Evolutionary conservation across 345 rosid species (phyloP).

Genomic region (Garcia nutans): DNA sequence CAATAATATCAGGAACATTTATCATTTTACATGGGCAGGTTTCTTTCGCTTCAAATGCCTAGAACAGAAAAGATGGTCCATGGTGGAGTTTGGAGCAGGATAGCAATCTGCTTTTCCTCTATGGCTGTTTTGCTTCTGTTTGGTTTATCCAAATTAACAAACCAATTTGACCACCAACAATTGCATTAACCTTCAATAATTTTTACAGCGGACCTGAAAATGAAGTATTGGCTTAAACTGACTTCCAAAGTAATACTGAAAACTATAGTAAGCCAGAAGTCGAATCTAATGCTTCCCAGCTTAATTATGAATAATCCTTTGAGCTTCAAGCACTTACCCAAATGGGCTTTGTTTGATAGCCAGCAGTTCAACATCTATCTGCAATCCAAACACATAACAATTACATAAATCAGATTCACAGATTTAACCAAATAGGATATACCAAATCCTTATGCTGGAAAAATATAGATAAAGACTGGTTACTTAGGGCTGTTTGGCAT

Average conservation of each 20-base stretch:
- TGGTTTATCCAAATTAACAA: constrained; percentile 16
- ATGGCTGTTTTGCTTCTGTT: background rate
- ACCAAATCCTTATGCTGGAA: background rate
- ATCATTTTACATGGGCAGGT: background rate
- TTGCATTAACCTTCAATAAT: constrained; percentile 63
- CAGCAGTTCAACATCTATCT: constrained; percentile 84
- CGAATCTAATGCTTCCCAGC: background rate
- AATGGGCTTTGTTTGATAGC: constrained; percentile 89
- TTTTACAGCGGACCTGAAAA: constrained; percentile 75
- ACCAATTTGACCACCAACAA: constrained; percentile 5
- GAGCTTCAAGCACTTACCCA: constrained; percentile 48
- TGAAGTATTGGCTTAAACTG: background rate
- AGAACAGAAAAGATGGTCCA: background rate
- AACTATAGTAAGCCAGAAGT: background rate
- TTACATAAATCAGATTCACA: background rate
- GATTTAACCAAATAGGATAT: background rate
- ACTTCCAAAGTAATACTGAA: background rate
- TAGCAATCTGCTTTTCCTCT: background rate
- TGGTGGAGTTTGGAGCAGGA: background rate
- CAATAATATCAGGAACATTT: background rate
- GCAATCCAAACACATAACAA: constrained; percentile 25
- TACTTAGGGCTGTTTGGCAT: too few relatives aligned
- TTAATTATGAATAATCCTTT: background rate
- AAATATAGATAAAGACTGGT: background rate
- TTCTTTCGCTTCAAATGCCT: background rate